Base-by-base conservation (phyloP, 169 alveolate species). In the Plasmodium knowlesi region DNA sequence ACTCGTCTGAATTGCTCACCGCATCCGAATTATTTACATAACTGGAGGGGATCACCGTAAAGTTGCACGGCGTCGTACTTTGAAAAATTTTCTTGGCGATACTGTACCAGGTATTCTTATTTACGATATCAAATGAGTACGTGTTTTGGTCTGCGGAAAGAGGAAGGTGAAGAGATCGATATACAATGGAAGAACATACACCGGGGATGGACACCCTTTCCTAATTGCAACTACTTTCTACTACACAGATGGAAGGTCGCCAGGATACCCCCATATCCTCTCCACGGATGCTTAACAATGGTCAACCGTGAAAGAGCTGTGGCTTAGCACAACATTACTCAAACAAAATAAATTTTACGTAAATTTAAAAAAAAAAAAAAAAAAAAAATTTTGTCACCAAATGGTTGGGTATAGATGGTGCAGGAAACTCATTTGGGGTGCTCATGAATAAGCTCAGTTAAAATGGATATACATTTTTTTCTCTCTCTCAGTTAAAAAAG, bases 41-140 rank as follows among this genome's bases (percentile, higher is more conserved):
- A 85, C 70, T 85, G 22, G 57, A 85, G 0, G 93, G 93, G 57
- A 85, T 73, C 2, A 85, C 43, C 14, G 93, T 85, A 16, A 85
- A 85, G 32, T 76, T 85, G 39, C 57, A 53, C 41, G 93, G 86
- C 16, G 86, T 32, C 61, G 25, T 74, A 1, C 81, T 30, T 30
- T 76, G 6, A 25, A 85, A 85, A 1, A 85, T 85, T 30, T 73
- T 74, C 57, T 74, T 50, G 34, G 93, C 93, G 28, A 85, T 53
- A 10, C 41, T 46, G 25, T 74, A 10, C 93, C 93, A 85, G 43
- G 22, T 85, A 28, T 43, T 39, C 50, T 3, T 25, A 32, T 85
- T 74, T n/a, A 85, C 37, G 0, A 85, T 50, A 5, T 85, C 93
- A 30, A 85, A 85, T 25, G 93, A 50, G 71, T 50, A 85, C 1